phyloP scores from a whole-genome alignment of 2,329 filamentous ascomycete genomes.

The Calycina herbarum region DNA sequence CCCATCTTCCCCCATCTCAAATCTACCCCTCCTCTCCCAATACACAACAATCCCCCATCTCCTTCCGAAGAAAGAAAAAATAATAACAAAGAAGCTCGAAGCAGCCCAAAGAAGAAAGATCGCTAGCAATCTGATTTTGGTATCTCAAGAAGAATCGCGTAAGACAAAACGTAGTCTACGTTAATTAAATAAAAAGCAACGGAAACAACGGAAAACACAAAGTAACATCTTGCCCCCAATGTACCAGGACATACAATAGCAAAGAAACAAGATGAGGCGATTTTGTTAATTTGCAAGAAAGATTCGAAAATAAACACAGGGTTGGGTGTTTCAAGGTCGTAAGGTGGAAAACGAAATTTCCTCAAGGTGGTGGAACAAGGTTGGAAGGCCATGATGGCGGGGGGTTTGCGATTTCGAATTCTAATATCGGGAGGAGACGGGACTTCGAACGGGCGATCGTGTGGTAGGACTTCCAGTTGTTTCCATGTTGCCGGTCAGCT shows the following conservation, averaged over 20 bases:
- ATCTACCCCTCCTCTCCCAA: not conserved
- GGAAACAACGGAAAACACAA: constrained; percentile 6
- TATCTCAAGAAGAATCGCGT: constrained; percentile 26
- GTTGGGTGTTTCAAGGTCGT: constrained; percentile 8
- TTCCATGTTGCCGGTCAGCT: constrained; percentile 85
- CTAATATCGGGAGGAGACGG: constrained; percentile 8
- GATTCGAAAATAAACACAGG: constrained; percentile 2
- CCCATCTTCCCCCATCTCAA: not conserved
- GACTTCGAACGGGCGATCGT: constrained; percentile 7
- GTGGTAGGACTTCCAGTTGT: constrained; percentile 18
- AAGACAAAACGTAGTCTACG: constrained; percentile 2
- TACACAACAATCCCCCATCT: too few species aligned
- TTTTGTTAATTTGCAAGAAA: constrained; percentile 3
- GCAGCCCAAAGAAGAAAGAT: constrained; percentile 23
- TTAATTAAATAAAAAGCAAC: constrained; percentile 1
- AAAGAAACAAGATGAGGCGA: not conserved
- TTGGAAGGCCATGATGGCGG: too few species aligned
- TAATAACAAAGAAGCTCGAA: constrained; percentile 5
- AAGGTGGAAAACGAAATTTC: not conserved
- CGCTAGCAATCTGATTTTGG: constrained; percentile 33
- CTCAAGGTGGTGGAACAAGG: not conserved
- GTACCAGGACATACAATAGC: constrained; percentile 5
- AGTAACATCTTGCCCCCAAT: not conserved
- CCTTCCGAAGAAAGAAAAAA: not conserved
- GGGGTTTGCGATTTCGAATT: not conserved